Percentiles rank a stretch among this genome's conserved stretches.
Evolutionary conservation across 208 protist species (phyloP).

Genomic region (Angomonas ambiguus): DNA sequence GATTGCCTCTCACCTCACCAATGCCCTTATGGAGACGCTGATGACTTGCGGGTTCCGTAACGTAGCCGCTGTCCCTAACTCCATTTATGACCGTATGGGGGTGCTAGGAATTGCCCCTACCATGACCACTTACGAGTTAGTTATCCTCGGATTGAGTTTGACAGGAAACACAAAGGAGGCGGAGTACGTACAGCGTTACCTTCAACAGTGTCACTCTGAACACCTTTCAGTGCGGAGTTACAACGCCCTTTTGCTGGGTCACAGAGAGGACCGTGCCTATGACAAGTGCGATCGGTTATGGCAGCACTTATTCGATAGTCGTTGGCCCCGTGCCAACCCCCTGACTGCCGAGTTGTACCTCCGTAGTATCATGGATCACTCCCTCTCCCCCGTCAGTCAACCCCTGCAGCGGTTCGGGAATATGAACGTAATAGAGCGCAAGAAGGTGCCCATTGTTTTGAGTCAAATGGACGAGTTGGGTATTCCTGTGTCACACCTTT

Average conservation of each 20-base stretch:
- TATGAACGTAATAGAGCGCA: conserved; percentile 81
- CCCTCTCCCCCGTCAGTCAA: conserved; percentile 71
- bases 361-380: conserved; percentile 81
- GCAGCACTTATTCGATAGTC: conserved; percentile 79
- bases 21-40: conserved; percentile 70
- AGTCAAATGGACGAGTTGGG: conserved; percentile 80
- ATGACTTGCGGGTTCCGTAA: conserved; percentile 75
- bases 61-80: conserved; percentile 53
- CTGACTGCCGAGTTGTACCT: conserved; percentile 82
- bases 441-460: conserved; percentile 83
- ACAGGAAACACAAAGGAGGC: conserved; percentile 72
- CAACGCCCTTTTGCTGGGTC: conserved; percentile 78
- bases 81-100: conserved; percentile 83
- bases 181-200: conserved; percentile 67
- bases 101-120: conserved; percentile 60
- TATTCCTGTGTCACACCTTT: conserved; percentile 76
- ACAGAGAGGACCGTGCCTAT: conserved; percentile 63
- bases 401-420: conserved; percentile 71
- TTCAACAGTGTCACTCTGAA: conserved; percentile 54
- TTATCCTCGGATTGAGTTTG: conserved; percentile 64
- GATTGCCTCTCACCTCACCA: conserved; percentile 62
- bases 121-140: conserved; percentile 71
- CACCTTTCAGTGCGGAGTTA: conserved; percentile 56
- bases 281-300: conserved; percentile 76
- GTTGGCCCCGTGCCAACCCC: conserved; percentile 71